Evolutionary conservation across 2,329 filamentous ascomycete genomes (phyloP), one percentile per base, ranked within the genome.

Genomic region (Hypoxylon sp.): DNA sequence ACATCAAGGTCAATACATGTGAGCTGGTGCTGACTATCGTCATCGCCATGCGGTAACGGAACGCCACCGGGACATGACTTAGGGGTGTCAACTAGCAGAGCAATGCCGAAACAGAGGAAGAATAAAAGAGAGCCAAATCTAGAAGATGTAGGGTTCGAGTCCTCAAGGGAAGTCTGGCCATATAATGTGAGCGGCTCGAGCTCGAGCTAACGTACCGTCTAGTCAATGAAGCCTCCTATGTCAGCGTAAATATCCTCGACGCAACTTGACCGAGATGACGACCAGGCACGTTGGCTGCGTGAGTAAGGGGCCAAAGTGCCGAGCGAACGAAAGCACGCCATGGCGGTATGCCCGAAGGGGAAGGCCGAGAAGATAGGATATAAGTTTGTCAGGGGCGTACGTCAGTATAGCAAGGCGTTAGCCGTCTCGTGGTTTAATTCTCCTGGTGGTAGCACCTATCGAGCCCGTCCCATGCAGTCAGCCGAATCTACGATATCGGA

Each of bases 1-100:
- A 80, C 62, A 75, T 80, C 59, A 77, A 81, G 57, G 72, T 78
- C 48, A 77, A 77, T 60, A 81, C 78, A 9, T 81, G 79, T 67
- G 72, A 77, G 59, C 74, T 77, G 15, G 68, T 81, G 10, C 74
- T 75, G 1, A 65, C 72, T 18, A 72, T 74, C 8, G 76, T 72
- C 33, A 67, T 80, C 29, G 79, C 81, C 55, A 72, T 79, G 64
- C 81, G 79, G 79, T 75, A 78, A 65, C 70, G 69, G 60, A 76
- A 76, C 48, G 71, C 73, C 7, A 75, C 74, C 0, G 77, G 78
- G 52, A 72, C 76, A 15, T 80, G n/a, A 81, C 69, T 68, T 64
- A 0, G 72, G 72, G 15, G 67, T 72, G 53, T 67, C 65, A 23
- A 60, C 62, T 6, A 45, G 29, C 10, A 69, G 69, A 13, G 71